Percentiles rank a stretch among this genome's conserved stretches.
Conservation (phyloP, 345 rosid species). For the Arabis hirsuta region DNA sequence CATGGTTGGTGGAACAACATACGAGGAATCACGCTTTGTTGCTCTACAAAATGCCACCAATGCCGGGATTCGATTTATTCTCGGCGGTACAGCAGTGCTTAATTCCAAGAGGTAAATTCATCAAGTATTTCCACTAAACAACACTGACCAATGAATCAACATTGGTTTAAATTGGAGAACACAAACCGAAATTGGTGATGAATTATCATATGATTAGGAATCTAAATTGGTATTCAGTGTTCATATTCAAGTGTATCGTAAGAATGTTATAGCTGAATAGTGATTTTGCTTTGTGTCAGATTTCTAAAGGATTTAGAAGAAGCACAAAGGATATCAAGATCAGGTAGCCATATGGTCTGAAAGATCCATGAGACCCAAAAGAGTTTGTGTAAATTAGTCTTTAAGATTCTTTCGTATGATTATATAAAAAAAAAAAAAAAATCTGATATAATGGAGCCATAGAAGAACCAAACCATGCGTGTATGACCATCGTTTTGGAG, state of each 20-base stretch:
- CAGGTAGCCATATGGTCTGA: conserved; percentile 61
- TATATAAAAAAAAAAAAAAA: background rate
- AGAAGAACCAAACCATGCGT: conserved; percentile 18
- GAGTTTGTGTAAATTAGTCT: conserved; percentile 38
- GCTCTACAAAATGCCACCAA: conserved; percentile 80
- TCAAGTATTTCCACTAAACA: background rate
- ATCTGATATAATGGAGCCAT: conserved; percentile 2
- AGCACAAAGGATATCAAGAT: conserved; percentile 71
- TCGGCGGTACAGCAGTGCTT: conserved; percentile 80
- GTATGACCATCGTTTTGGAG: background rate
- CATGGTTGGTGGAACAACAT: conserved; percentile 95
- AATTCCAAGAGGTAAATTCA: conserved; percentile 77
- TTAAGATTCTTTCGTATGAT: conserved; percentile 14
- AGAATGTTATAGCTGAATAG: background rate
- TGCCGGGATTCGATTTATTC: conserved; percentile 83
- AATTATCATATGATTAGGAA: background rate
- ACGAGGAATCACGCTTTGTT: conserved; percentile 89
- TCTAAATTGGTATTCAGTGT: background rate
- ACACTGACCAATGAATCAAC: too few relatives aligned
- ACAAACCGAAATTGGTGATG: background rate
- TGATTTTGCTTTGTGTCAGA: conserved; percentile 48
- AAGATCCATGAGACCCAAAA: background rate
- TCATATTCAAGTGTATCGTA: conserved; percentile 11
- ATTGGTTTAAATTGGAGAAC: too few relatives aligned
- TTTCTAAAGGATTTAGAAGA: conserved; percentile 85